Conservation (phyloP, 2,329 filamentous ascomycete species). For the Microsporum audouinii region DNA sequence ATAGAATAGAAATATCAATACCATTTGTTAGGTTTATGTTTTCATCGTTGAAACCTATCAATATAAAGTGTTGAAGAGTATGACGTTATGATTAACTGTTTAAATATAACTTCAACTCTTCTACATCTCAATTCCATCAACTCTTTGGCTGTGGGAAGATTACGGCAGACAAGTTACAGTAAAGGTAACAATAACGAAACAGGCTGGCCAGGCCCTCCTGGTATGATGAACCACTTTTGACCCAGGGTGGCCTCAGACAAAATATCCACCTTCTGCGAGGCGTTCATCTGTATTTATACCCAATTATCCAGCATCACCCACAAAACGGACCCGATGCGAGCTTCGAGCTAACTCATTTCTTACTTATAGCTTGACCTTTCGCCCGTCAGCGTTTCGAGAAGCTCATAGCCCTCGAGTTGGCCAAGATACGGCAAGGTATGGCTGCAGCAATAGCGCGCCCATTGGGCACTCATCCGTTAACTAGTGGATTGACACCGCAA, state of each 20-base stretch:
- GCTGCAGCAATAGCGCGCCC: slow-evolving; percentile 1
- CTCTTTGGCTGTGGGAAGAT: neutral
- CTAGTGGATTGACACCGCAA: neutral
- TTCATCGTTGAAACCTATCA: too few relatives aligned
- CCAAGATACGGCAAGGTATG: slow-evolving; percentile 1
- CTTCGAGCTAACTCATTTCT: neutral
- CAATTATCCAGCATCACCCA: neutral
- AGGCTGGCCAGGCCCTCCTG: neutral
- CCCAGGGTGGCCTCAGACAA: neutral
- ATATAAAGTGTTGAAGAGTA: too few relatives aligned
- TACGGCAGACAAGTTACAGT: neutral
- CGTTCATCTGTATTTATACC: neutral
- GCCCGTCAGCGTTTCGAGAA: neutral
- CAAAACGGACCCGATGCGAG: neutral
- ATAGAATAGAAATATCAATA: neutral
- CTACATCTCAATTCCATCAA: neutral
- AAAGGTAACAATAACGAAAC: neutral
- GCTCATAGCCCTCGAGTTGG: neutral
- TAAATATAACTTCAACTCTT: neutral
- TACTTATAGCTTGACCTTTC: neutral
- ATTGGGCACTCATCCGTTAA: neutral
- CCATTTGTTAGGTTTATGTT: neutral
- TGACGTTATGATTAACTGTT: too few relatives aligned
- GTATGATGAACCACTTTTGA: neutral
- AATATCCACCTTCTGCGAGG: neutral